A percentile compares a stretch with the other conserved stretches of the same genome.
phyloP scores from a whole-genome alignment of 2,329 filamentous ascomycete species.

The Massarina eburnea region DNA sequence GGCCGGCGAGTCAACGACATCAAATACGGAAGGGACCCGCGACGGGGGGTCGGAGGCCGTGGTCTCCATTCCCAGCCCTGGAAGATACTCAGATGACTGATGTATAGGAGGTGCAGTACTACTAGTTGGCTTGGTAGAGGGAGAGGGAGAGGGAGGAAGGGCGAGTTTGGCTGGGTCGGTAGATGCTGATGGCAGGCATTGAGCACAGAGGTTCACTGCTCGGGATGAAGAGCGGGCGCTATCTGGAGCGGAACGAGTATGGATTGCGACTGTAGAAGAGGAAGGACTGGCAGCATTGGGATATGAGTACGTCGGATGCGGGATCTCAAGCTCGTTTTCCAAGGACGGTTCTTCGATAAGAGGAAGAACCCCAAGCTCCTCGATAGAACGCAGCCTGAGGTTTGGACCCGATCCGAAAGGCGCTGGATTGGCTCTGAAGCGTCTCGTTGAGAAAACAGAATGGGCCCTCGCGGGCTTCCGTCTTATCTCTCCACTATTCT shows the following conservation, averaged over 20 bases:
- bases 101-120: background rate
- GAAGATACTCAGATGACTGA: background rate
- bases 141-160: background rate
- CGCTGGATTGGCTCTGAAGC: background rate
- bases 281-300: background rate
- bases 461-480: background rate
- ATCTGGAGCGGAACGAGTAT: background rate
- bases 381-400: background rate
- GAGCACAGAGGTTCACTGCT: background rate
- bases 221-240: background rate
- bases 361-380: slow-evolving; percentile 5
- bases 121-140: background rate
- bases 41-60: background rate
- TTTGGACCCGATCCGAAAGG: background rate
- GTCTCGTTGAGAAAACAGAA: background rate
- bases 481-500: background rate
- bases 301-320: background rate
- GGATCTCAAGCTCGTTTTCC: background rate
- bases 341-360: background rate
- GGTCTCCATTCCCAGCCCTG: background rate
- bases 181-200: background rate
- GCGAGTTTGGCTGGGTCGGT: background rate
- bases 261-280: background rate
- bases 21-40: background rate
- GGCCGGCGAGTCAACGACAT: background rate